Percentiles rank a stretch among this genome's conserved stretches.
Evolutionary conservation across 1,139 yeast genomes (phyloP).

Genomic region (Fermentozyma sake): DNA sequence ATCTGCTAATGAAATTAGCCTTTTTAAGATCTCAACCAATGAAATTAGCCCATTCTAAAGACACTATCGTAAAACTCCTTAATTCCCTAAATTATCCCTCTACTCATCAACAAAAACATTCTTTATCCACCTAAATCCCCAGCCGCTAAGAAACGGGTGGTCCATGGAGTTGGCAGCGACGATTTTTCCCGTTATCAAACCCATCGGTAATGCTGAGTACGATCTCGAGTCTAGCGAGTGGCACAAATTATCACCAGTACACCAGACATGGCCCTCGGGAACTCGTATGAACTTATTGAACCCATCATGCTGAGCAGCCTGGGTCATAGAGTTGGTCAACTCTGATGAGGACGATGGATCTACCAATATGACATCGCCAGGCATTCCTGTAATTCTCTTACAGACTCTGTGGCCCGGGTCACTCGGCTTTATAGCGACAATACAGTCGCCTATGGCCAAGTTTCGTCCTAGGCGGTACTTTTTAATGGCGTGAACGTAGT

Average conservation of each 20-base stretch:
- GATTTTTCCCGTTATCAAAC: conserved; percentile 79
- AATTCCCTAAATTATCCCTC: conserved; percentile 1
- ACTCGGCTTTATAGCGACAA: conserved; percentile 87
- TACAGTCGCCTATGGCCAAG: conserved; percentile 75
- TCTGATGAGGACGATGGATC: conserved; percentile 71
- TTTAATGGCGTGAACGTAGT: conserved; percentile 78
- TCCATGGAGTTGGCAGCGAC: conserved; percentile 57
- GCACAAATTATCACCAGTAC: conserved; percentile 88
- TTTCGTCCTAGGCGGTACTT: conserved; percentile 52
- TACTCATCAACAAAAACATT: conserved; percentile 33
- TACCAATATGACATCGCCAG: conserved; percentile 77
- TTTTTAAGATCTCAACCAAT: no score
- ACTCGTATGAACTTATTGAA: conserved; percentile 60
- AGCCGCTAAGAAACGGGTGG: conserved; percentile 25
- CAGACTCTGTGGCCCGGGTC: conserved; percentile 85
- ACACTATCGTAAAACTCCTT: no score
- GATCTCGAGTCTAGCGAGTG: conserved; percentile 89
- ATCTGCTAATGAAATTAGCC: no score
- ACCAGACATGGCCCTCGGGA: conserved; percentile 95
- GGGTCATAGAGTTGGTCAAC: conserved; percentile 37
- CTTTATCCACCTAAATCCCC: conserved; percentile 52
- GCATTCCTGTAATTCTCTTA: conserved; percentile 92
- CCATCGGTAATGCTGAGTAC: conserved; percentile 86
- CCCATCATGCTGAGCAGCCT: conserved; percentile 35
- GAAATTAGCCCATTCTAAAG: no score